phyloP scores from a whole-genome alignment of 2,329 filamentous ascomycete genomes.

The Lasiodiplodia sp. region DNA sequence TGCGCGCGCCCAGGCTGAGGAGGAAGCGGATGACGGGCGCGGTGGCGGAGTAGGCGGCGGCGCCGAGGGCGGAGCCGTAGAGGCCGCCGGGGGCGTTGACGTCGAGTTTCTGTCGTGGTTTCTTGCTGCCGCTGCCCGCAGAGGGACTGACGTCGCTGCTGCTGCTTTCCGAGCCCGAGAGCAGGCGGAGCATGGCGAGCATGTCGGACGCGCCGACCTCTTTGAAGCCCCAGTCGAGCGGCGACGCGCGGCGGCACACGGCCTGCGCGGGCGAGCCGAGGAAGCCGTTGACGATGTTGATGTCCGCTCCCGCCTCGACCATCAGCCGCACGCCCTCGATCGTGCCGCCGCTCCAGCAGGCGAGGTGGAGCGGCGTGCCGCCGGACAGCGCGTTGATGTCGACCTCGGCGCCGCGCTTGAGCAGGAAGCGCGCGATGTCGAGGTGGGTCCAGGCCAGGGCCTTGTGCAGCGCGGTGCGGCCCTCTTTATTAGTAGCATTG shows the following conservation, averaged over 20 bases:
- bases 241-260: neutral
- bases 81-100: neutral
- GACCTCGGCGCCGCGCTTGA: neutral
- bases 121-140: neutral
- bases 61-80: neutral
- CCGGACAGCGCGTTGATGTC: neutral
- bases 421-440: slow-evolving; percentile 2
- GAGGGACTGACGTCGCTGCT: too few relatives aligned
- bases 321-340: neutral
- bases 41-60: neutral
- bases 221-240: neutral
- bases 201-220: neutral
- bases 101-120: too few relatives aligned
- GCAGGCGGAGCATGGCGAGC: neutral
- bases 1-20: neutral
- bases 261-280: neutral
- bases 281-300: neutral
- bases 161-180: too few relatives aligned
- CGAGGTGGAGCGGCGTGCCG: neutral
- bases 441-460: neutral
- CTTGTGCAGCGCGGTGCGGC: neutral
- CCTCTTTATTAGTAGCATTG: neutral
- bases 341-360: neutral
- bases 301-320: neutral
- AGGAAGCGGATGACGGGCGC: neutral